These are phyloP conservation scores for Blastobotrys malaysiensis DNA, from an alignment of 1,139 yeast genomes.

Conservation along the genomic window DNA sequence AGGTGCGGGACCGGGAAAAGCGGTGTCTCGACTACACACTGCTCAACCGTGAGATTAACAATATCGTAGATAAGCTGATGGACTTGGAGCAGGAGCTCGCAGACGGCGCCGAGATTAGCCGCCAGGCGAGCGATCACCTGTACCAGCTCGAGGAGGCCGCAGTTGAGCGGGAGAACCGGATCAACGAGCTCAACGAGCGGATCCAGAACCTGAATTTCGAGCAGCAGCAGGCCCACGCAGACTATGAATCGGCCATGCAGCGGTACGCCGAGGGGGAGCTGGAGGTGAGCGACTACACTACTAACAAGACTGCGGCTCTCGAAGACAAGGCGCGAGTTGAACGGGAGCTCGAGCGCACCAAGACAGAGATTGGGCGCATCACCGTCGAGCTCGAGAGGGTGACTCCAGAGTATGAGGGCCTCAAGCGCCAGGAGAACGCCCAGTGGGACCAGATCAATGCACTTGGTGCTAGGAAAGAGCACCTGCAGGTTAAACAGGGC, in stretches of 20 bases:
- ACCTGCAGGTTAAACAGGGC: conserved; percentile 68
- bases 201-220: conserved; percentile 37
- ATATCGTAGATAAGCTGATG: conserved; percentile 56
- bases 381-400: conserved; percentile 15
- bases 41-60: conserved; percentile 68
- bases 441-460: conserved; percentile 41
- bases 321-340: conserved; percentile 3
- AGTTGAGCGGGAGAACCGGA: conserved; percentile 45
- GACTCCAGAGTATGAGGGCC: conserved; percentile 23
- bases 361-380: conserved; percentile 26
- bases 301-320: conserved; percentile 14
- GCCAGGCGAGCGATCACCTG: conserved; percentile 11
- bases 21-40: conserved; percentile 72
- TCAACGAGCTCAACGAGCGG: conserved; percentile 41
- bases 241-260: conserved; percentile 39
- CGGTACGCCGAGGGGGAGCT: conserved; percentile 34
- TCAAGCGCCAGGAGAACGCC: conserved; percentile 40
- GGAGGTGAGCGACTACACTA: conserved; percentile 23
- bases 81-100: conserved; percentile 49
- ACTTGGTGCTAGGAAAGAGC: conserved; percentile 51
- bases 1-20: conserved; percentile 59
- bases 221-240: conserved; percentile 44
- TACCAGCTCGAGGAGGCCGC: conserved; percentile 48
- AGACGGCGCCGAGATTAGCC: conserved; percentile 11
- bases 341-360: conserved; percentile 40